Conservation (phyloP, 768 basidiomycete genomes). For the Crepidotus variabilis region DNA sequence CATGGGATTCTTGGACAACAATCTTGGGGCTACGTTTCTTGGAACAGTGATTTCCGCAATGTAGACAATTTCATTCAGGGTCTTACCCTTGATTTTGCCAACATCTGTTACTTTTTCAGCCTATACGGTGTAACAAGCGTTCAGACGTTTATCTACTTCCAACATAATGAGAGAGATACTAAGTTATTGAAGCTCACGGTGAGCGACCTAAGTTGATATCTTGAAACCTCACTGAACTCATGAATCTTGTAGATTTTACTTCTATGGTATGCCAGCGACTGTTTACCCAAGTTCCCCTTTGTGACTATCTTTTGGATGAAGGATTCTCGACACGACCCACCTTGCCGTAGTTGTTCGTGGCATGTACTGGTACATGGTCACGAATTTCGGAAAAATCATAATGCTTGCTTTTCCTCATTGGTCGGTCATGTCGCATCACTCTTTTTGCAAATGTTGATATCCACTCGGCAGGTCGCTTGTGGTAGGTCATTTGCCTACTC, state of each 20-base stretch:
- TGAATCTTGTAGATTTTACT: slow-evolving; percentile 10
- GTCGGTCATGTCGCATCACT: slow-evolving; percentile 4
- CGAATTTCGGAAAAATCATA: slow-evolving; percentile 13
- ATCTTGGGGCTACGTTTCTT: neutral
- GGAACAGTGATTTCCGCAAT: neutral
- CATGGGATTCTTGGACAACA: too few relatives aligned
- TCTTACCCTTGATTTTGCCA: neutral
- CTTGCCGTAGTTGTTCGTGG: slow-evolving; percentile 16
- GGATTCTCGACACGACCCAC: slow-evolving; percentile 16
- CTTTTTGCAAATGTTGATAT: neutral
- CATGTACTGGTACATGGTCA: slow-evolving; percentile 17
- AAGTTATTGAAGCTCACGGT: slow-evolving; percentile 11
- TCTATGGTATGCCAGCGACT: slow-evolving; percentile 11
- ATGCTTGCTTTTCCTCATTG: slow-evolving; percentile 14
- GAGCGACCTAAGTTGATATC: neutral
- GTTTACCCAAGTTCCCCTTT: neutral
- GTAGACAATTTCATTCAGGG: neutral
- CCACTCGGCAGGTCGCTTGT: slow-evolving; percentile 17
- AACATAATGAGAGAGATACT: slow-evolving; percentile 9
- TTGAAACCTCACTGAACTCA: too few relatives aligned
- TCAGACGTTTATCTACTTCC: slow-evolving; percentile 19
- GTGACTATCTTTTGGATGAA: neutral
- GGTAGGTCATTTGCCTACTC: too few relatives aligned
- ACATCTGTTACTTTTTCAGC: slow-evolving; percentile 4
- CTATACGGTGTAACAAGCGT: slow-evolving; percentile 18